These are phyloP conservation scores for Metschnikowia kunwiensis DNA, from an alignment of 805 yeast species.

Conservation along the genomic window DNA sequence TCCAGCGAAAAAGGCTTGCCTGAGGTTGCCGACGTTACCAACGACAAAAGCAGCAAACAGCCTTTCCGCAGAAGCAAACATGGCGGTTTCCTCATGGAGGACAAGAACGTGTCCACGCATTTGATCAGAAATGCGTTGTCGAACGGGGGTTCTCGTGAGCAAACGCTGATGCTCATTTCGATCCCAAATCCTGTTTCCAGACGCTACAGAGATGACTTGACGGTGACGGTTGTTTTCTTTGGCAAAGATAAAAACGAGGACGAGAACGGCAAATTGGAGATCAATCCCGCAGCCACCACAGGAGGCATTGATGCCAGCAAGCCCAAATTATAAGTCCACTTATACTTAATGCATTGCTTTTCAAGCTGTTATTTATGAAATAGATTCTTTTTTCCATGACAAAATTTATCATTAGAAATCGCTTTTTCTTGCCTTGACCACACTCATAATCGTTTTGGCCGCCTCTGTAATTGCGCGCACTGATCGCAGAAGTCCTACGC, in stretches of 20 bases:
- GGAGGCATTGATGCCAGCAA: conserved; percentile 49
- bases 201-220: conserved; percentile 90
- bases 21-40: conserved; percentile 59
- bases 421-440: too few relatives aligned
- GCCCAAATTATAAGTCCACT: conserved; percentile 41
- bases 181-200: conserved; percentile 91
- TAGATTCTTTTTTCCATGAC: too few relatives aligned
- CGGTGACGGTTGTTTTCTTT: conserved; percentile 93
- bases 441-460: too few relatives aligned
- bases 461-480: too few relatives aligned
- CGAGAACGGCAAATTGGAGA: conserved; percentile 49
- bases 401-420: too few relatives aligned
- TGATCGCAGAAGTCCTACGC: too few relatives aligned
- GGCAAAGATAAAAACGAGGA: conserved; percentile 52
- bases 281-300: conserved; percentile 55
- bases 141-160: conserved; percentile 82
- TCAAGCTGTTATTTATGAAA: too few relatives aligned
- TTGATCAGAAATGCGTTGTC: conserved; percentile 88
- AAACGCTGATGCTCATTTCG: conserved; percentile 81
- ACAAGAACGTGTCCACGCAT: conserved; percentile 88
- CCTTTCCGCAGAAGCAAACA: conserved; percentile 60
- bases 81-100: conserved; percentile 61
- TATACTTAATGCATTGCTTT: too few relatives aligned
- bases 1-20: conserved; percentile 53
- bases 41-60: conserved; percentile 60